A percentile compares a stretch with the other conserved stretches of the same genome.
Evolutionary conservation across 768 basidiomycete species (phyloP).

Genomic region (Pleurotus tuoliensis): DNA sequence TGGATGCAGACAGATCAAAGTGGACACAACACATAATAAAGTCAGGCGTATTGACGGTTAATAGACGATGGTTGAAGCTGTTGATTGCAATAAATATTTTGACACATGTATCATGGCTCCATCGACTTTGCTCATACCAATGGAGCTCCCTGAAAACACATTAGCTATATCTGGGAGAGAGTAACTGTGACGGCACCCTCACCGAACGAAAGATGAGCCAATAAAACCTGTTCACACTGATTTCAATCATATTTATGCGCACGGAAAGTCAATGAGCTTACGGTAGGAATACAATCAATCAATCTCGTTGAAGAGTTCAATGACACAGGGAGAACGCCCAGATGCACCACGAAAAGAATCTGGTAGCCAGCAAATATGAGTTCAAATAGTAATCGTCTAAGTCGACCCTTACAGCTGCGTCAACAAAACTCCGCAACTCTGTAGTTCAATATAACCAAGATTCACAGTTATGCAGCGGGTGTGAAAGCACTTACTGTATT

Average conservation of each 20-base stretch:
- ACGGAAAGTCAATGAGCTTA: neutral
- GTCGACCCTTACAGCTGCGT: neutral
- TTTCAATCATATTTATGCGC: neutral
- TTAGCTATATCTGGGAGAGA: no score
- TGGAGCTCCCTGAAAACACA: neutral
- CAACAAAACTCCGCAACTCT: neutral
- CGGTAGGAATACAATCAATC: neutral
- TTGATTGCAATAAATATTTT: no score
- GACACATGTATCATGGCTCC: no score
- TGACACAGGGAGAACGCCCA: neutral
- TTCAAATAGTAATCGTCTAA: neutral
- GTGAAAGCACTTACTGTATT: neutral
- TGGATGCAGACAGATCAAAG: neutral
- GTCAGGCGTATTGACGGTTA: neutral
- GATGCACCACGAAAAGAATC: neutral
- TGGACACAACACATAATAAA: neutral
- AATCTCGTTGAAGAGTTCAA: neutral
- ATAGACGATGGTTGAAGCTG: neutral
- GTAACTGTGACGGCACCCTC: neutral
- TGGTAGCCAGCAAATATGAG: neutral
- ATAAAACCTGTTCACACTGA: neutral
- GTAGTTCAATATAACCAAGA: neutral
- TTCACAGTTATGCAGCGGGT: no score
- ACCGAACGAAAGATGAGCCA: neutral
- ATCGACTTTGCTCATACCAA: neutral